These are phyloP conservation scores for Salix exigua DNA, from an alignment of 345 rosid genomes.

Conservation along the genomic window DNA sequence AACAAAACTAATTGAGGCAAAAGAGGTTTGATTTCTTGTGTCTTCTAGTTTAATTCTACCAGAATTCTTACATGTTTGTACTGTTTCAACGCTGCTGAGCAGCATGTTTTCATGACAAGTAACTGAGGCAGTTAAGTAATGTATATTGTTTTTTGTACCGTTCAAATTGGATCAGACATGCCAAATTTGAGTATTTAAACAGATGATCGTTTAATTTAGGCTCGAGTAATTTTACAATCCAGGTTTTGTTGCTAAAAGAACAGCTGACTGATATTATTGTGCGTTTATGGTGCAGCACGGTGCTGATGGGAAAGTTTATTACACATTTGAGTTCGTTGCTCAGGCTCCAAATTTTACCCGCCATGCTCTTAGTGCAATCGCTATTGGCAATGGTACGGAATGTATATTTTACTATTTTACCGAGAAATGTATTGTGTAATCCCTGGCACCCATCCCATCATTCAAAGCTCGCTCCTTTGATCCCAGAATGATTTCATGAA, in stretches of 20 bases:
- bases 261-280: slow-evolving; percentile 5
- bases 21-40: slow-evolving; percentile 49
- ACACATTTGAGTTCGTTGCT: slow-evolving; percentile 74
- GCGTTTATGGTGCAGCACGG: slow-evolving; percentile 54
- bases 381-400: slow-evolving; percentile 68
- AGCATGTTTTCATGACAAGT: not conserved
- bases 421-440: not conserved
- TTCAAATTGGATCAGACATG: not conserved
- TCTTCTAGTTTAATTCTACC: not conserved
- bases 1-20: slow-evolving; percentile 62
- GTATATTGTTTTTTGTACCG: not conserved
- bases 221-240: not conserved
- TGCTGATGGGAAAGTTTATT: slow-evolving; percentile 71
- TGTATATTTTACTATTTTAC: not conserved
- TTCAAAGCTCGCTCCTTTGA: not conserved
- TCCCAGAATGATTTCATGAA: not conserved
- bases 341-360: slow-evolving; percentile 85
- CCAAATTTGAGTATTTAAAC: not conserved
- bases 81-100: not conserved
- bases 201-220: not conserved
- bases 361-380: slow-evolving; percentile 71
- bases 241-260: not conserved
- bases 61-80: not conserved
- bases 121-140: not conserved
- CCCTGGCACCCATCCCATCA: not conserved